phyloP scores from a whole-genome alignment of 495 filamentous ascomycete genomes.

The Aspergillus asperescens region DNA sequence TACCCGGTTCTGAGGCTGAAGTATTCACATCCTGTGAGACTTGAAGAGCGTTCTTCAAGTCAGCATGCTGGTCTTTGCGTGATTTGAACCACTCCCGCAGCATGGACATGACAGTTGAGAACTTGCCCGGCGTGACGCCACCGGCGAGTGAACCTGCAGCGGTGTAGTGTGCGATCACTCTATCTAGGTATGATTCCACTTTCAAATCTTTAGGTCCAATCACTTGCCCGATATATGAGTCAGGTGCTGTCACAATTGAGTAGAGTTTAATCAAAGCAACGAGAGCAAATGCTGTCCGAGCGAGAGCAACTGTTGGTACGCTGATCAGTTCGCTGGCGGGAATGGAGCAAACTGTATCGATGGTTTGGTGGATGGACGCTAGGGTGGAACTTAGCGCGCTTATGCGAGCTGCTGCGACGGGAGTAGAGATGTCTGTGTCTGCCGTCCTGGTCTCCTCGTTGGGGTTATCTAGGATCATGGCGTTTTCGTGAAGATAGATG shows the following conservation, averaged over 20 bases:
- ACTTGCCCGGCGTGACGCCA: constrained; percentile 68
- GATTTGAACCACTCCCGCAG: constrained; percentile 65
- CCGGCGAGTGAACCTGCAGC: constrained; percentile 57
- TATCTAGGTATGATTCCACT: constrained; percentile 69
- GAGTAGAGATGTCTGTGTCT: constrained; percentile 26
- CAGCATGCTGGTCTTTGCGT: constrained; percentile 35
- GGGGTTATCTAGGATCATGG: constrained; percentile 66
- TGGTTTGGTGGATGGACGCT: constrained; percentile 63
- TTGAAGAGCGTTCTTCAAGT: constrained; percentile 24
- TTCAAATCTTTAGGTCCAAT: constrained; percentile 69
- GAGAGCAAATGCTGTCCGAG: constrained; percentile 74
- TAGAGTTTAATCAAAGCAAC: constrained; percentile 88
- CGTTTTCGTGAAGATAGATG: constrained; percentile 84
- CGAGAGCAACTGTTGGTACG: constrained; percentile 70
- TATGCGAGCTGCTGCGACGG: constrained; percentile 59
- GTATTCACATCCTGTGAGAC: neutral
- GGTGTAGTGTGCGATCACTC: constrained; percentile 60
- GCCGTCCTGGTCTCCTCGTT: constrained; percentile 27
- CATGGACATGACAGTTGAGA: constrained; percentile 68
- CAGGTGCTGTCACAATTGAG: constrained; percentile 63
- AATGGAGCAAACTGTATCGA: constrained; percentile 63
- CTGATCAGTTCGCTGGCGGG: constrained; percentile 57
- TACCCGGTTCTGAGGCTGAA: neutral
- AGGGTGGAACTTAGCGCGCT: constrained; percentile 68
- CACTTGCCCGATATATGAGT: constrained; percentile 67